Evolutionary conservation across 176 grass and related monocot species (phyloP).

Genomic region (Oropetium thomaeum): DNA sequence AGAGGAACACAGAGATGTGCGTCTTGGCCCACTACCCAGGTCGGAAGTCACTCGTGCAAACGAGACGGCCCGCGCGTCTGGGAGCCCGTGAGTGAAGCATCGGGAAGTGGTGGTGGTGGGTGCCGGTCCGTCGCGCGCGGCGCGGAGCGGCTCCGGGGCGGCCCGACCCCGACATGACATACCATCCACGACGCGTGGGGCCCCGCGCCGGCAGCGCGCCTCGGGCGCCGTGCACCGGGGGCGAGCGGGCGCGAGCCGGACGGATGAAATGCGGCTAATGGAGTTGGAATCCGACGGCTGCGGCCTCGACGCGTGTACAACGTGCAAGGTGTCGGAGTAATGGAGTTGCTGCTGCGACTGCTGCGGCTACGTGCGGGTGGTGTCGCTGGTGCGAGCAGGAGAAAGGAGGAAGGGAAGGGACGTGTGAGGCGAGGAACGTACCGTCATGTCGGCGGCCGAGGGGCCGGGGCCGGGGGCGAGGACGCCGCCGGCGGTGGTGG

Average conservation of each 20-base stretch:
- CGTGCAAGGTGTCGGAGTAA: not conserved
- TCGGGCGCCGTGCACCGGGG: not conserved
- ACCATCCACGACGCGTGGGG: not conserved
- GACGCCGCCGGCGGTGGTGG: not conserved
- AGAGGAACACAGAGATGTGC: not conserved
- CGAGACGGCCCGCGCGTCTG: too few relatives aligned
- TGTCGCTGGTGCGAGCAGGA: not conserved
- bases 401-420: too few relatives aligned
- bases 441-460: slow-evolving; percentile 65
- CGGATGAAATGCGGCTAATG: slow-evolving; percentile 14
- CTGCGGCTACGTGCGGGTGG: not conserved
- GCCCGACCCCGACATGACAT: not conserved
- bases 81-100: not conserved
- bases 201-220: not conserved
- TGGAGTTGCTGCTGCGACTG: not conserved
- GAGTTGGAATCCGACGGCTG: slow-evolving; percentile 8
- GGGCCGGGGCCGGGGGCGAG: slow-evolving; percentile 41
- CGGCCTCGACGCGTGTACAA: not conserved
- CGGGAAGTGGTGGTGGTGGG: not conserved
- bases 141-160: too few relatives aligned
- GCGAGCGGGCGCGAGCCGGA: not conserved
- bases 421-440: not conserved
- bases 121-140: not conserved
- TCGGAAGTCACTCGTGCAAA: not conserved
- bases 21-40: not conserved